Conservation (phyloP, 23 red algal genomes). For the Gracilariopsis chorda region DNA sequence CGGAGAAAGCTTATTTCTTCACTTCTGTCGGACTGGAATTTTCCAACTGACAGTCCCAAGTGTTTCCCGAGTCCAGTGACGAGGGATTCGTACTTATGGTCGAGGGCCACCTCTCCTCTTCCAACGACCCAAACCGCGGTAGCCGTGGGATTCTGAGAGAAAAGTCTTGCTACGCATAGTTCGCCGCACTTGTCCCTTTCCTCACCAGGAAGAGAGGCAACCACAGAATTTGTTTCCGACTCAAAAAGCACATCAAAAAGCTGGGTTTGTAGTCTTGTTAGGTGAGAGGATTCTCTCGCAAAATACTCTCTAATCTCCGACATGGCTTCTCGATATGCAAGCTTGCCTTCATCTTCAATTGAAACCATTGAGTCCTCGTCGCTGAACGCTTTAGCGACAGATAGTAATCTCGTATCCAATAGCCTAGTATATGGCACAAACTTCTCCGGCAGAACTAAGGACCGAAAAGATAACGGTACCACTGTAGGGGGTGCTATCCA, state of each 20-base stretch:
- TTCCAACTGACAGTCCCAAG: conserved; percentile 1
- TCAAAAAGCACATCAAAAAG: conserved; percentile 78
- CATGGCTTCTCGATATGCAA: conserved; percentile 44
- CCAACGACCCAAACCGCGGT: conserved; percentile 50
- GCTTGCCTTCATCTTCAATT: conserved; percentile 5
- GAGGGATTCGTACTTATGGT: not conserved
- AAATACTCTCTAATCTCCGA: conserved; percentile 6
- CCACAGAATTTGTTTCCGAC: conserved; percentile 72
- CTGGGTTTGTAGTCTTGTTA: conserved; percentile 87
- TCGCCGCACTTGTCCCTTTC: conserved; percentile 60
- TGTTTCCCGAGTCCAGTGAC: not conserved
- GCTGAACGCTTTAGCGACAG: conserved; percentile 57
- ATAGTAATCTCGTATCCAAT: conserved; percentile 41
- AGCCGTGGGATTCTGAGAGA: conserved; percentile 23
- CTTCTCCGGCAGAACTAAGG: conserved; percentile 69
- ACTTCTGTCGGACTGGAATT: not conserved
- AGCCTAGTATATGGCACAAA: conserved; percentile 65
- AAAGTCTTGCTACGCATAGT: conserved; percentile 57
- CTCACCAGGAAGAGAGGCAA: conserved; percentile 66
- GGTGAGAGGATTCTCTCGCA: conserved; percentile 8
- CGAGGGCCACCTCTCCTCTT: conserved; percentile 13
- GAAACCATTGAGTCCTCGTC: not conserved
- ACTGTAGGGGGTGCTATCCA: conserved; percentile 74
- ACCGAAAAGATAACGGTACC: conserved; percentile 75
- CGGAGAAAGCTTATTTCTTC: conserved; percentile 33